Evolutionary conservation across 2,329 filamentous ascomycete genomes (phyloP).

Genomic region (Leptosphaerulina australis): DNA sequence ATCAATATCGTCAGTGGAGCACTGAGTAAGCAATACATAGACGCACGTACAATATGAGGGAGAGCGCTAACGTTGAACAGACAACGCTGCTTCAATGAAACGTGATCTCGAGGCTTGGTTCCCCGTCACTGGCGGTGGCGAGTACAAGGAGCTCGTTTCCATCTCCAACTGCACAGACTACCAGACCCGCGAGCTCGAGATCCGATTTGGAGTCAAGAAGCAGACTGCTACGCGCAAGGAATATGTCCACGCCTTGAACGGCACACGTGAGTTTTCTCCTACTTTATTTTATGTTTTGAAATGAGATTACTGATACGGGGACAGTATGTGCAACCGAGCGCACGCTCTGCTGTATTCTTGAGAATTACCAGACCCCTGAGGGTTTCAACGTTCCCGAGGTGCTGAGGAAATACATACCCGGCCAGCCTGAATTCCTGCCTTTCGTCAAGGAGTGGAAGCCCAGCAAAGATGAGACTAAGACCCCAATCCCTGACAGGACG

Average conservation of each 20-base stretch:
- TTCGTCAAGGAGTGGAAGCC: constrained; percentile 73
- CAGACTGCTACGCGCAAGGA: constrained; percentile 77
- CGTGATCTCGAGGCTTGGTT: constrained; percentile 91
- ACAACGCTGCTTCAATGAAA: constrained; percentile 71
- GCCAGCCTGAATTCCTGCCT: constrained; percentile 85
- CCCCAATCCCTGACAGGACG: constrained; percentile 30
- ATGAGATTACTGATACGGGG: constrained; percentile 5
- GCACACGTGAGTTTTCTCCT: constrained; percentile 55
- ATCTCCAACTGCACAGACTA: constrained; percentile 99
- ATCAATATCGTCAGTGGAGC: constrained; percentile 96
- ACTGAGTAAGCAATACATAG: constrained; percentile 58
- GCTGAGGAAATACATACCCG: constrained; percentile 73
- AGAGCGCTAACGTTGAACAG: constrained; percentile 11
- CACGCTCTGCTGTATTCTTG: constrained; percentile 90
- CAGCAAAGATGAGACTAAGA: constrained; percentile 37
- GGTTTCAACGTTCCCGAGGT: constrained; percentile 54
- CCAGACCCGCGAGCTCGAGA: constrained; percentile 91
- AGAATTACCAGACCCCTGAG: constrained; percentile 94
- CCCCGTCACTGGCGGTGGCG: constrained; percentile 64
- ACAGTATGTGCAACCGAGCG: constrained; percentile 83
- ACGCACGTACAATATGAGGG: background rate
- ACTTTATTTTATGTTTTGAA: background rate
- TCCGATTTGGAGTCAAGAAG: constrained; percentile 87
- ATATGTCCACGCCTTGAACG: constrained; percentile 92
- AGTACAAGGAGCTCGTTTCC: constrained; percentile 98